phyloP scores from a whole-genome alignment of 805 yeast genomes.

The Yueomyces sinensis region DNA sequence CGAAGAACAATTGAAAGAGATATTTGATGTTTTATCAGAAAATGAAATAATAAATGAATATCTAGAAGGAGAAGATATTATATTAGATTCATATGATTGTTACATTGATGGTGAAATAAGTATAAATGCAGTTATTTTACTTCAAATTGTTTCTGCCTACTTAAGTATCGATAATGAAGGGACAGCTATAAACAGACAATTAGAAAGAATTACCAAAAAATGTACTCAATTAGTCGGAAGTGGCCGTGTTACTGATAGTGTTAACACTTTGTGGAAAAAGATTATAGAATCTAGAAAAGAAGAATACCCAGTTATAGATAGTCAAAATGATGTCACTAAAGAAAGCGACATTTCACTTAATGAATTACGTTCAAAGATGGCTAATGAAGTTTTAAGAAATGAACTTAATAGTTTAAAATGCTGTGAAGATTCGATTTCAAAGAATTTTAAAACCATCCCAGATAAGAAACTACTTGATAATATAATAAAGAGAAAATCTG shows the following conservation, averaged over 20 bases:
- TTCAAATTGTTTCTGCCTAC: conserved; percentile 37
- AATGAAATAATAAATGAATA: conserved; percentile 25
- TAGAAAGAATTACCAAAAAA: conserved; percentile 43
- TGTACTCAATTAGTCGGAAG: conserved; percentile 47
- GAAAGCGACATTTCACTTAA: background rate
- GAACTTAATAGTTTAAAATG: conserved; percentile 40
- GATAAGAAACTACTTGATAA: conserved; percentile 50
- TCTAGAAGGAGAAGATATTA: conserved; percentile 25
- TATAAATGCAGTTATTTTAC: conserved; percentile 42
- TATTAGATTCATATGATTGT: conserved; percentile 50
- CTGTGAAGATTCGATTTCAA: conserved; percentile 20
- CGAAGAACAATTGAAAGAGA: conserved; percentile 23
- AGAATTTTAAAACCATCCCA: conserved; percentile 32
- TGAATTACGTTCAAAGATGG: conserved; percentile 30
- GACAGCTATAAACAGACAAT: conserved; percentile 19
- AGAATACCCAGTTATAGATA: conserved; percentile 34
- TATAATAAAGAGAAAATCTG: conserved; percentile 37
- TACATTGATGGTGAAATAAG: conserved; percentile 42
- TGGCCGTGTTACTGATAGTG: conserved; percentile 31
- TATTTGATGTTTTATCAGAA: conserved; percentile 21
- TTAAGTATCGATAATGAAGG: conserved; percentile 11
- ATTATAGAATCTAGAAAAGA: conserved; percentile 18
- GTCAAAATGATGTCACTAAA: background rate
- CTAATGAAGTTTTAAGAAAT: conserved; percentile 39
- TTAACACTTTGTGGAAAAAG: conserved; percentile 18